phyloP scores from a whole-genome alignment of 176 grass and related monocot genomes.

The Carex kokanica region DNA sequence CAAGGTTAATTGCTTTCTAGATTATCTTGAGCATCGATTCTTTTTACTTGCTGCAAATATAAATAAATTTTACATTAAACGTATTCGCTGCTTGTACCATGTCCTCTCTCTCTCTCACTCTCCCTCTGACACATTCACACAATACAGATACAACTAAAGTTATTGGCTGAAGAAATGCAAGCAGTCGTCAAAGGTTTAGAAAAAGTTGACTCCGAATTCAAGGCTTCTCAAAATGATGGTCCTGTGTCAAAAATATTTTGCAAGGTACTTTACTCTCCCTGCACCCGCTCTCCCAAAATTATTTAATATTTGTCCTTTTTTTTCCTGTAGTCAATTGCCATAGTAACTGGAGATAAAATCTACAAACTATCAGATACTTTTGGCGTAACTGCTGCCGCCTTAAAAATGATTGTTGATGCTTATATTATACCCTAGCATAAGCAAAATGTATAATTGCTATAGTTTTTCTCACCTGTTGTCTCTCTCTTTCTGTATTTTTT shows the following conservation, averaged over 20 bases:
- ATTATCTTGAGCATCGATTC: neutral
- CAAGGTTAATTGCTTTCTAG: constrained; percentile 58
- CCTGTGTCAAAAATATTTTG: constrained; percentile 86
- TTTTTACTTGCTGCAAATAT: constrained; percentile 23
- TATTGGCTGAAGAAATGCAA: constrained; percentile 99
- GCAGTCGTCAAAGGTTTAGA: constrained; percentile 85
- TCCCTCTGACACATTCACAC: neutral
- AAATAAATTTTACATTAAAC: constrained; percentile 15
- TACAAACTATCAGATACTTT: neutral
- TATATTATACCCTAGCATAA: neutral
- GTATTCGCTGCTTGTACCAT: neutral
- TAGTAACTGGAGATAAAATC: neutral
- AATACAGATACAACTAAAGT: constrained; percentile 93
- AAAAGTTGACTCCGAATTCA: constrained; percentile 75
- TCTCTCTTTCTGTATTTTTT: neutral
- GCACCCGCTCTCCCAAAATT: neutral
- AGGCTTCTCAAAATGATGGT: constrained; percentile 96
- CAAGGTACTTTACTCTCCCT: constrained; percentile 37
- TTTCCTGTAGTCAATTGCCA: neutral
- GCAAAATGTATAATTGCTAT: neutral
- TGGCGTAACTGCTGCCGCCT: neutral
- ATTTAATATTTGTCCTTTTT: neutral
- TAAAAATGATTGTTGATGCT: constrained; percentile 8
- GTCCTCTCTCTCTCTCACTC: constrained; percentile 12
- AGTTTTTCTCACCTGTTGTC: neutral